Evolutionary conservation across 306 rosid genomes (phyloP).

Genomic region (Cicer pinnatifidum): DNA sequence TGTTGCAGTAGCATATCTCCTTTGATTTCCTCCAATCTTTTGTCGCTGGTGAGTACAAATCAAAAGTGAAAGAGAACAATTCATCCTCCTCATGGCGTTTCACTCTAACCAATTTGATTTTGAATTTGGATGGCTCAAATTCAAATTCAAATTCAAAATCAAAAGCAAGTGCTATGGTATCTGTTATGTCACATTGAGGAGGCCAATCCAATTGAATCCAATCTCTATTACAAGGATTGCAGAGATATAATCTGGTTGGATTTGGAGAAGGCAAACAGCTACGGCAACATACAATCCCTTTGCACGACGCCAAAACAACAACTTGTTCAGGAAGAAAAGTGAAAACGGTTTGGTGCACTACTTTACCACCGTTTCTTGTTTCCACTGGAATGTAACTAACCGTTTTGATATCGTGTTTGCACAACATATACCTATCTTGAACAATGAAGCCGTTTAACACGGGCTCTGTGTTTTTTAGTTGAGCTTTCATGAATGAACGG

Average conservation of each 20-base stretch:
- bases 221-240: constrained; percentile 61
- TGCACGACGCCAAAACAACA: constrained; percentile 56
- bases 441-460: constrained; percentile 56
- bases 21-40: constrained; percentile 53
- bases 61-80: constrained; percentile 47
- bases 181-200: constrained; percentile 7
- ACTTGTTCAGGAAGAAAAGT: constrained; percentile 63
- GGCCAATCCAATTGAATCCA: constrained; percentile 48
- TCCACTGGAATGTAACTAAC: constrained; percentile 48
- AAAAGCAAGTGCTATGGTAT: constrained; percentile 51
- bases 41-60: constrained; percentile 54
- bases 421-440: constrained; percentile 49
- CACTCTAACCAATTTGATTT: constrained; percentile 53
- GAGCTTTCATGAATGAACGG: constrained; percentile 53
- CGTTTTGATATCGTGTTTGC: constrained; percentile 49
- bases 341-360: constrained; percentile 41
- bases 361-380: neutral
- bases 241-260: constrained; percentile 53
- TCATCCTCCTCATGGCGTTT: constrained; percentile 37
- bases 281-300: constrained; percentile 65
- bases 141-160: constrained; percentile 54
- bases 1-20: constrained; percentile 48
- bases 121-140: constrained; percentile 50
- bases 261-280: constrained; percentile 50
- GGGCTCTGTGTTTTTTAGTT: constrained; percentile 33